These are phyloP conservation scores for Phialophora expanda DNA, from an alignment of 2,329 filamentous ascomycete species.

Conservation along the genomic window DNA sequence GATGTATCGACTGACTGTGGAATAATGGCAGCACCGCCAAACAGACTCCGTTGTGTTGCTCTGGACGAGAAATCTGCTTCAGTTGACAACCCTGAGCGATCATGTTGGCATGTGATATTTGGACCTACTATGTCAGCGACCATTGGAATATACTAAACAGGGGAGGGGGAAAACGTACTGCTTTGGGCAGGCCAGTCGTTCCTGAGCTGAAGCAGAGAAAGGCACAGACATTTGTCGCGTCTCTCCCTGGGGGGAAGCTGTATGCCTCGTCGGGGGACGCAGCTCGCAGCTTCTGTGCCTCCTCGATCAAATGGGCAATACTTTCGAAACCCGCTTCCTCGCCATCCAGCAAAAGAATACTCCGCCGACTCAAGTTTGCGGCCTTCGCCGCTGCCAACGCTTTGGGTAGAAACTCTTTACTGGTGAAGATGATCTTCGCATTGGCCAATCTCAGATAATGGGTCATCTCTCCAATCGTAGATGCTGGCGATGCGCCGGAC, in stretches of 20 bases:
- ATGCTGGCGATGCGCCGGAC: constrained; percentile 66
- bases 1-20: constrained; percentile 16
- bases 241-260: constrained; percentile 57
- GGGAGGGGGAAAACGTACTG: constrained; percentile 62
- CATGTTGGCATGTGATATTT: constrained; percentile 31
- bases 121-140: constrained; percentile 20
- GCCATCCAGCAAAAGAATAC: constrained; percentile 63
- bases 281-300: constrained; percentile 46
- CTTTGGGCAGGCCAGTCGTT: constrained; percentile 82
- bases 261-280: constrained; percentile 55
- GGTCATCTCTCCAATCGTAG: constrained; percentile 69
- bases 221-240: constrained; percentile 50
- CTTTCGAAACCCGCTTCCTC: constrained; percentile 45
- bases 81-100: constrained; percentile 27
- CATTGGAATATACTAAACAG: not conserved
- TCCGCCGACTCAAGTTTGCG: constrained; percentile 58
- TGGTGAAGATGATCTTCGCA: constrained; percentile 63
- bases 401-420: constrained; percentile 59
- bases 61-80: constrained; percentile 17
- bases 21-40: constrained; percentile 26
- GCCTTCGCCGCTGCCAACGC: constrained; percentile 59
- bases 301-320: constrained; percentile 34
- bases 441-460: constrained; percentile 64
- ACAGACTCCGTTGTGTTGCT: constrained; percentile 17
- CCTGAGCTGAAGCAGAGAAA: constrained; percentile 73